Percentiles rank a stretch among this genome's conserved stretches.
These are phyloP conservation scores for Albatrellus ellisii DNA, from an alignment of 768 basidiomycete genomes.

Conservation along the genomic window DNA sequence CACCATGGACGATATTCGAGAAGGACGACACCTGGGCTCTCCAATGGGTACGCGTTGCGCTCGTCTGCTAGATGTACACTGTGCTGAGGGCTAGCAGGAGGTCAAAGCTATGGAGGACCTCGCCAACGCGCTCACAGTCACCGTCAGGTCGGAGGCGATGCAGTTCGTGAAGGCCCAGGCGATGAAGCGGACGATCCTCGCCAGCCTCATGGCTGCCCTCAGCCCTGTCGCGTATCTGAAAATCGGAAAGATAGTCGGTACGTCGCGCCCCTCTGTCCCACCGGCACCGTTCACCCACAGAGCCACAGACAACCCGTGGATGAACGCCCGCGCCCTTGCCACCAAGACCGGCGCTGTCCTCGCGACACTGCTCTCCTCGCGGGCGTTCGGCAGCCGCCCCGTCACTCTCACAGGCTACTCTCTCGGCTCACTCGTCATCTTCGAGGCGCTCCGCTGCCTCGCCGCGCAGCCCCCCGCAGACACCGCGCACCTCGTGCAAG, in stretches of 20 bases:
- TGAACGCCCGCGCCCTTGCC: conserved; percentile 38
- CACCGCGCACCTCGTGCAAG: conserved; percentile 35
- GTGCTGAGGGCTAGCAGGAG: conserved; percentile 25
- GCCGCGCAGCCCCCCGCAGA: conserved; percentile 29
- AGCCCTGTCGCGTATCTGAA: conserved; percentile 37
- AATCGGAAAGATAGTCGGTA: conserved; percentile 41
- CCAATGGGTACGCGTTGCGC: conserved; percentile 33
- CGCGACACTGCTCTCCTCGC: conserved; percentile 34
- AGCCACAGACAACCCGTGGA: conserved; percentile 42
- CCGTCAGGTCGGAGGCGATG: conserved; percentile 36
- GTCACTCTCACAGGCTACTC: conserved; percentile 45
- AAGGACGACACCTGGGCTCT: conserved; percentile 41
- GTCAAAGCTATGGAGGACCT: conserved; percentile 38
- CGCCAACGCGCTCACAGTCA: conserved; percentile 30
- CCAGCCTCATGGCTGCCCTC: conserved; percentile 34
- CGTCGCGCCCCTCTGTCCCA: conserved; percentile 7
- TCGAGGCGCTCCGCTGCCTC: conserved; percentile 38
- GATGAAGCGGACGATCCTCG: conserved; percentile 37
- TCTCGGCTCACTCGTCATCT: conserved; percentile 41
- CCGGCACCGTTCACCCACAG: not conserved
- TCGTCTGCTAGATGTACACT: not conserved
- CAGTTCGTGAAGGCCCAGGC: conserved; percentile 35
- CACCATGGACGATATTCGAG: conserved; percentile 38
- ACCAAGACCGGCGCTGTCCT: conserved; percentile 41
- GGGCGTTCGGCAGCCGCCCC: conserved; percentile 40